These are phyloP conservation scores for Cylindrotheca fusiformis DNA, from an alignment of 108 stramenopile species.

Conservation along the genomic window DNA sequence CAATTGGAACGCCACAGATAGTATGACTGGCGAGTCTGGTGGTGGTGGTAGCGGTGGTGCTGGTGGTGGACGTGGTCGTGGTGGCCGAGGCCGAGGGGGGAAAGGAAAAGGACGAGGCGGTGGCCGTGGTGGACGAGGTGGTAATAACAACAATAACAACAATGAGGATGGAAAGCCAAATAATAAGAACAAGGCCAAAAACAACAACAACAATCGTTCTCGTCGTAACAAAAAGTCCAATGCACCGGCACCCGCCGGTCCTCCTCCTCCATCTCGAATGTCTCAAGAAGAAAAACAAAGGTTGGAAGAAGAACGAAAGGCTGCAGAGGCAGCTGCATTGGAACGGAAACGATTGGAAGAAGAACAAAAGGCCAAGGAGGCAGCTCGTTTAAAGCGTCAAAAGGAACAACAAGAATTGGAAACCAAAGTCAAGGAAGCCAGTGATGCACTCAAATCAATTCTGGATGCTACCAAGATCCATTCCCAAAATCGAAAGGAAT, in stretches of 20 bases:
- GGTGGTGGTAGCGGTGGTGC: conserved; percentile 3
- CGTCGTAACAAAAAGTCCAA: conserved; percentile 4
- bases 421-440: conserved; percentile 23
- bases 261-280: conserved; percentile 2
- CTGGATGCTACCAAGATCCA: conserved; percentile 13
- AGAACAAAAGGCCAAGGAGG: conserved; percentile 26
- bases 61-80: conserved; percentile 9
- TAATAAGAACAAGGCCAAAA: conserved; percentile 11
- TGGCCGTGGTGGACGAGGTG: conserved; percentile 13
- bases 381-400: conserved; percentile 7
- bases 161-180: conserved; percentile 7
- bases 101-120: conserved; percentile 14
- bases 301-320: conserved; percentile 24
- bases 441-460: conserved; percentile 23
- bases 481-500: conserved; percentile 22
- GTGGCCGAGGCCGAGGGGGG: conserved; percentile 7
- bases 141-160: conserved; percentile 4
- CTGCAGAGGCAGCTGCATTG: conserved; percentile 28
- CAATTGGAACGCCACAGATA: too few species aligned
- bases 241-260: conserved; percentile 3
- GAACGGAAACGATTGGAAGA: conserved; percentile 33
- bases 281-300: conserved; percentile 24
- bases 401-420: conserved; percentile 29
- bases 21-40: conserved; percentile 2
- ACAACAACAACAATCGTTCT: neutral